A percentile compares a stretch with the other conserved stretches of the same genome.
phyloP scores from a whole-genome alignment of 306 rosid genomes.

The Quercus parvula region DNA sequence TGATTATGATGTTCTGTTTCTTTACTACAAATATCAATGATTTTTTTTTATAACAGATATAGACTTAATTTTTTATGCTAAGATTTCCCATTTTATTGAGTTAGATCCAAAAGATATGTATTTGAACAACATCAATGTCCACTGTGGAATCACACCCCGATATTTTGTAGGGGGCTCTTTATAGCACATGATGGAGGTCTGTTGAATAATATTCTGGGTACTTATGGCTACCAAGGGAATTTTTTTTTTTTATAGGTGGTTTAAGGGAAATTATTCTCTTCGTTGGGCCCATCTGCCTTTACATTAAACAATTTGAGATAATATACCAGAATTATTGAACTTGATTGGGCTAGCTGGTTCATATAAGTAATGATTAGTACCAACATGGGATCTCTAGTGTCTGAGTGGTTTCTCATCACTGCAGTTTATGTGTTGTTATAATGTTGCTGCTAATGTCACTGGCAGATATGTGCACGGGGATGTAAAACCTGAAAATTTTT shows the following conservation, averaged over 20 bases:
- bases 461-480: constrained; percentile 91
- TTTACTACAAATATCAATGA: not conserved
- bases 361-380: not conserved
- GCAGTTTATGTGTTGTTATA: constrained; percentile 10
- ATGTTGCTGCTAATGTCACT: not conserved
- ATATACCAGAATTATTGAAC: not conserved
- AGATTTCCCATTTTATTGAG: not conserved
- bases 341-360: not conserved
- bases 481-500: constrained; percentile 93
- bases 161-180: not conserved
- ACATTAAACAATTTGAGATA: not conserved
- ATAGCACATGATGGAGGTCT: not conserved
- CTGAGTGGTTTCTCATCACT: constrained; percentile 10
- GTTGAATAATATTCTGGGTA: not conserved
- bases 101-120: not conserved
- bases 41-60: not conserved
- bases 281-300: not conserved
- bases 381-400: not conserved
- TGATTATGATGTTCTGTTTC: not conserved
- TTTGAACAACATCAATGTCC: not conserved
- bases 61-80: not conserved
- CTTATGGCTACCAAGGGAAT: not conserved
- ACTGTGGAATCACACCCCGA: not conserved
- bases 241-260: not conserved
- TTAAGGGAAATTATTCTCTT: not conserved